Evolutionary conservation across 371 early-diverging fungal species (phyloP).

Genomic region (Lichtheimia hyalospora): DNA sequence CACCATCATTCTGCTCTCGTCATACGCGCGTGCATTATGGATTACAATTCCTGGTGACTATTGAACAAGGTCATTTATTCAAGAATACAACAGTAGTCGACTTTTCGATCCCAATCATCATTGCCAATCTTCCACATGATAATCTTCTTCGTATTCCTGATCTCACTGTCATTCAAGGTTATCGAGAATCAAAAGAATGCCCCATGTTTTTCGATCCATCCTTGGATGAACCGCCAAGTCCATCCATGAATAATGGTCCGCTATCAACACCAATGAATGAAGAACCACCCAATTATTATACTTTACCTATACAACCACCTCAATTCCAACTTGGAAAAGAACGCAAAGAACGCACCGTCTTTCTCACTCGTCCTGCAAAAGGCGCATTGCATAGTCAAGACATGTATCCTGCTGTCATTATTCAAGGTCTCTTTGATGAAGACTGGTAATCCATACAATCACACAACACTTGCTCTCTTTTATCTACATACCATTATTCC

Average conservation of each 20-base stretch:
- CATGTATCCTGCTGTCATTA: conserved; percentile 28
- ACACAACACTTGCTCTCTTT: background rate
- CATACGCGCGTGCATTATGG: conserved; percentile 49
- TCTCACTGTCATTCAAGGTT: conserved; percentile 30
- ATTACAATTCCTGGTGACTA: conserved; percentile 23
- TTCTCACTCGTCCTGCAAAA: conserved; percentile 31
- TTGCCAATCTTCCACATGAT: conserved; percentile 44
- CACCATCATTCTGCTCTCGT: conserved; percentile 41
- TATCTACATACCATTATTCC: background rate
- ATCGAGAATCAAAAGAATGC: conserved; percentile 29
- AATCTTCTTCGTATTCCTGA: conserved; percentile 43
- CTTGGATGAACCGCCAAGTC: conserved; percentile 42
- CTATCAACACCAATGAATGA: conserved; percentile 32
- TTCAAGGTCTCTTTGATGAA: conserved; percentile 23
- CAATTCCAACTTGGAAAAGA: conserved; percentile 32
- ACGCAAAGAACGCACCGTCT: conserved; percentile 38
- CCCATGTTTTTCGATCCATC: conserved; percentile 43
- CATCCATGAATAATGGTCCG: conserved; percentile 20
- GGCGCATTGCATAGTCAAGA: conserved; percentile 25
- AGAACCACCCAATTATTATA: conserved; percentile 50
- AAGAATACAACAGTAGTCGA: conserved; percentile 27
- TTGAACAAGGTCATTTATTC: conserved; percentile 38
- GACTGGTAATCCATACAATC: too few species aligned
- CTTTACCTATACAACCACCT: conserved; percentile 33
- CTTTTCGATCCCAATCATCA: conserved; percentile 38